These are phyloP conservation scores for Cercophora scortea DNA, from an alignment of 495 filamentous ascomycete species.

Conservation along the genomic window DNA sequence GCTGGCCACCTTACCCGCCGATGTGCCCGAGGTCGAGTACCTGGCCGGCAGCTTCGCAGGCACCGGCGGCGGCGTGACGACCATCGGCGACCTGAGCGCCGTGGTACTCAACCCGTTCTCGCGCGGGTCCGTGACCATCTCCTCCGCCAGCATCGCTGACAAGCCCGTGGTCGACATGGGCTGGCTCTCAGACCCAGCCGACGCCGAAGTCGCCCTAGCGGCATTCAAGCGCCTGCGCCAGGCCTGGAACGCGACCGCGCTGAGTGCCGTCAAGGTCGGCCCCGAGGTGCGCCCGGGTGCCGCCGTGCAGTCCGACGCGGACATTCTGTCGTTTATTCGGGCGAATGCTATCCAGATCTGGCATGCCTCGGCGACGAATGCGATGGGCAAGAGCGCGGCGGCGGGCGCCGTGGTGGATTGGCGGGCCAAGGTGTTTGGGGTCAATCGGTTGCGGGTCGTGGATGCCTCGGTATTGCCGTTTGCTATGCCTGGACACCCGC, in stretches of 20 bases:
- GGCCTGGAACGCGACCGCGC: slow-evolving; percentile 15
- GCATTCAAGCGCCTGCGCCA: slow-evolving; percentile 35
- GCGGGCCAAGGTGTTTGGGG: slow-evolving; percentile 38
- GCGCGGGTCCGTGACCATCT: slow-evolving; percentile 48
- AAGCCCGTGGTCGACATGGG: slow-evolving; percentile 38
- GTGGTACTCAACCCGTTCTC: slow-evolving; percentile 38
- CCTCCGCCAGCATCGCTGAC: slow-evolving; percentile 28
- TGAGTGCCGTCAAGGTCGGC: slow-evolving; percentile 18
- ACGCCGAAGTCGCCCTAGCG: slow-evolving; percentile 36
- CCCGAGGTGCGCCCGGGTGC: slow-evolving; percentile 25
- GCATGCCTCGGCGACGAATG: slow-evolving; percentile 45
- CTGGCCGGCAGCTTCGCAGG: slow-evolving; percentile 35
- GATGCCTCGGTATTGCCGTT: slow-evolving; percentile 35
- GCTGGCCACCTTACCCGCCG: slow-evolving; percentile 36
- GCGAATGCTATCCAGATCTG: slow-evolving; percentile 34
- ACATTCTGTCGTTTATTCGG: slow-evolving; percentile 38
- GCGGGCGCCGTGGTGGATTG: slow-evolving; percentile 25
- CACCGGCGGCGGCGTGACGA: slow-evolving; percentile 34
- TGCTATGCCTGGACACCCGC: slow-evolving; percentile 40
- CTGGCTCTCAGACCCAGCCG: slow-evolving; percentile 37
- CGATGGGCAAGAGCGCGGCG: slow-evolving; percentile 34
- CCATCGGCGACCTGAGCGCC: slow-evolving; percentile 30
- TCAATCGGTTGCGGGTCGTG: slow-evolving; percentile 40
- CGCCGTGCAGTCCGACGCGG: slow-evolving; percentile 34
- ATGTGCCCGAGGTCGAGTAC: slow-evolving; percentile 53